phyloP scores from a whole-genome alignment of 2,329 filamentous ascomycete genomes.

The Monosporascus sp. region DNA sequence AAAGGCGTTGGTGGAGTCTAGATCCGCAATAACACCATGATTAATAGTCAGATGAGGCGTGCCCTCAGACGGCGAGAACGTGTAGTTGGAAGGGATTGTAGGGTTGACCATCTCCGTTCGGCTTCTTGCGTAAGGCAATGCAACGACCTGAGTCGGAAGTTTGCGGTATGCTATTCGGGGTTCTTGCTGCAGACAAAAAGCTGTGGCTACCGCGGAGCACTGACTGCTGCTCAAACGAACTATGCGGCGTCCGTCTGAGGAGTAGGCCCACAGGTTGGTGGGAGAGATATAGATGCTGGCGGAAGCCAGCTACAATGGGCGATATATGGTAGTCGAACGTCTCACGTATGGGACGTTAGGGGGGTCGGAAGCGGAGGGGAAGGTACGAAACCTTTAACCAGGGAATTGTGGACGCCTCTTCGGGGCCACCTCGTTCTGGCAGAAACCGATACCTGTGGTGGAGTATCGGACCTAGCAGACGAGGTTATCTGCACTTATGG shows the following conservation, averaged over 20 bases:
- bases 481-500: constrained; percentile 53
- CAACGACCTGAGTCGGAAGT: constrained; percentile 13
- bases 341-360: constrained; percentile 76
- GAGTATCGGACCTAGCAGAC: constrained; percentile 84
- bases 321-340: constrained; percentile 44
- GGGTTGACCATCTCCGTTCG: constrained; percentile 74
- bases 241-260: constrained; percentile 88
- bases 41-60: constrained; percentile 95
- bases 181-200: constrained; percentile 15
- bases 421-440: constrained; percentile 54
- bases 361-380: constrained; percentile 77
- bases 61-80: constrained; percentile 73
- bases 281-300: constrained; percentile 65
- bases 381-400: constrained; percentile 76
- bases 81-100: constrained; percentile 74
- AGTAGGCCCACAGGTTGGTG: constrained; percentile 87
- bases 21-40: constrained; percentile 83
- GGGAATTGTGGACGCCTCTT: constrained; percentile 76
- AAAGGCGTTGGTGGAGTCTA: constrained; percentile 94
- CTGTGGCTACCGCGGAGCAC: constrained; percentile 73
- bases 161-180: constrained; percentile 15
- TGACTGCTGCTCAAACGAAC: constrained; percentile 97
- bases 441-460: constrained; percentile 76
- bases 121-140: constrained; percentile 13
- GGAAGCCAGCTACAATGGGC: constrained; percentile 71